Base-by-base conservation (phyloP, 2,329 filamentous ascomycete species). In the Helotiales sp. region DNA sequence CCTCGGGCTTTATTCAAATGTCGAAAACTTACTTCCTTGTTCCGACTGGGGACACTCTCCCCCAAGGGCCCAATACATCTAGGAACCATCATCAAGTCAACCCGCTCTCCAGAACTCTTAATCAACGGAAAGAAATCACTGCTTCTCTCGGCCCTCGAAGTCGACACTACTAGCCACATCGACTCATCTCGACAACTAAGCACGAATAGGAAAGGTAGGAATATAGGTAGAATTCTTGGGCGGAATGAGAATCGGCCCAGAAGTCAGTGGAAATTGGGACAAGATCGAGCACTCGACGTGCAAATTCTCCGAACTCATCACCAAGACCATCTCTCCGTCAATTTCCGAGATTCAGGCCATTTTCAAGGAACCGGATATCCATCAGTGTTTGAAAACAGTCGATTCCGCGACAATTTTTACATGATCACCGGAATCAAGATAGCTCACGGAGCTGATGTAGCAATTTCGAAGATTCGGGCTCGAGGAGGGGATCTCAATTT, bases 361-460 rank as follows among this genome's bases (percentile, higher is more conserved):
- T 13, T 66, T 66, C 50, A 59, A 61, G 1, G 61, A 68, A 6
- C 24, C 32, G 2, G 28, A 43, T 2, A 37, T 70, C 11, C 66
- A 69, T 37, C 11, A 37, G 3, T 34, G 22, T 15, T 49, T 71
- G 32, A 66, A 64, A 15, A 67, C 15, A 64, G 52, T 43, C 32
- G 52, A 3, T 66, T 66, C 6, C 55, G 55, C 17, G 58, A 37
- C 28, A 64, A 68, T 20, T 17, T 70, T 2, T 69, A 68, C n/a
- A 67, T 69, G 54, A 66, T 69, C 28, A 69, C 64, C 2, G 64
- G 67, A 3, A 55, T 69, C 37, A 71, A 70, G 40, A 69, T 71
- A 55, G 66, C 66, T 3, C 34, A 50, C 13, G 66, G 67, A 30
- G 64, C 69, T 13, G 60, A 65, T 26, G 60, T 69, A 17, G 59